phyloP scores from a whole-genome alignment of 352 stramenopile genomes.

The Phytophthora kernoviae region DNA sequence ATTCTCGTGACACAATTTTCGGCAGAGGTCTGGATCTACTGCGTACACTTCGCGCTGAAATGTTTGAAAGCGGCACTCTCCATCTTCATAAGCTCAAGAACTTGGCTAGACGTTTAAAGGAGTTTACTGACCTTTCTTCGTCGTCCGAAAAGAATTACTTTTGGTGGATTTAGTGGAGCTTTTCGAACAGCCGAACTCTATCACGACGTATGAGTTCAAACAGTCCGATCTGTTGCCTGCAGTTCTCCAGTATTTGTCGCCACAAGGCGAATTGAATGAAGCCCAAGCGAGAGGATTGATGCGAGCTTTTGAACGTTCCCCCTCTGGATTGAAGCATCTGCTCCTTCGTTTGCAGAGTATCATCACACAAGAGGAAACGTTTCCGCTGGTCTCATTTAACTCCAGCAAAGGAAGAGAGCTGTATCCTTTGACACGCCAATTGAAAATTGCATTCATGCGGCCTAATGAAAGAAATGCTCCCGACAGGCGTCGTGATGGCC shows the following conservation, averaged over 20 bases:
- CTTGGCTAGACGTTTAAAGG: conserved; percentile 60
- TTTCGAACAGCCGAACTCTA: conserved; percentile 74
- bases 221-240: conserved; percentile 76
- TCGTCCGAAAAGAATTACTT: conserved; percentile 50
- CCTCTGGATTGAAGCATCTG: conserved; percentile 58
- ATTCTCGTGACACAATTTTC: conserved; percentile 56
- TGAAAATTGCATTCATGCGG: conserved; percentile 60
- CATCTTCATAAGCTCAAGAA: conserved; percentile 80
- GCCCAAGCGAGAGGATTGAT: conserved; percentile 40
- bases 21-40: conserved; percentile 53
- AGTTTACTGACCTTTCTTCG: conserved; percentile 34
- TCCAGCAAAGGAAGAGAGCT: conserved; percentile 73
- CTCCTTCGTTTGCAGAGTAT: conserved; percentile 70
- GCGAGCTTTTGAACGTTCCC: conserved; percentile 50
- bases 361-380: conserved; percentile 75
- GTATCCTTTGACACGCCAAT: conserved; percentile 73
- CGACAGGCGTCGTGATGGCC: conserved; percentile 7
- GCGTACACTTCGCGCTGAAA: conserved; percentile 61
- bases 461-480: conserved; percentile 22
- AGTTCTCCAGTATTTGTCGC: conserved; percentile 58
- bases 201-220: conserved; percentile 88
- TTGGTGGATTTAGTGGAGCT: conserved; percentile 77
- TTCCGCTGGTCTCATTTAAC: conserved; percentile 67
- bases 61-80: conserved; percentile 78
- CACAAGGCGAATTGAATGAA: conserved; percentile 39